Base-by-base conservation (phyloP, 2,329 filamentous ascomycete species). In the Keithomyces neogunnii region DNA sequence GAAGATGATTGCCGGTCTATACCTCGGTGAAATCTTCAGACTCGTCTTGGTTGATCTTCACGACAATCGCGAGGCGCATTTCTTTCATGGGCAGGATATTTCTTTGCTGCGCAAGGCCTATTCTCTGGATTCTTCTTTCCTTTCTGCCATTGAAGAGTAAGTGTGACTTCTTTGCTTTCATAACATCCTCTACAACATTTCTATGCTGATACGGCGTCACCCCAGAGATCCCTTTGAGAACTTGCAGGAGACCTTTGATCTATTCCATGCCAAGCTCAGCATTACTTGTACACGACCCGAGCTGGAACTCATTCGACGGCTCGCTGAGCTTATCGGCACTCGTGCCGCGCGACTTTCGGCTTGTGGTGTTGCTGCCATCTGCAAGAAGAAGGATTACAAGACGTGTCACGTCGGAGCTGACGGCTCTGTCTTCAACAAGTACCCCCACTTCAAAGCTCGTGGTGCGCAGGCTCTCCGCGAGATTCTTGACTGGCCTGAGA, bases 361-460 rank as follows among this genome's bases (percentile, higher is more conserved):
- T 30, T 97, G 93, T 64, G 93, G 93, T 71, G 89, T 99, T 50
- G 90, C 92, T 10, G 93, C 92, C 53, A 96, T 99, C 64, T 90
- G 88, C 80, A 95, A 86, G 74, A 97, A 97, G 84, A 97, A 96
- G 81, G 80, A 82, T 59, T 92, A 91, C 70, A 73, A 86, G 64
- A 79, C 81, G 38, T 95, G 89, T 74, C 93, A 97, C 69, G 93
- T 99, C 42, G 93, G 93, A 62, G 93, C 93, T 48, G 93, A 99
- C 66, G 93, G 93, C 38, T 95, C 89, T 19, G 92, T 99, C 50
- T 99, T 99, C 76, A 96, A 96, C 79, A 97, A 97, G 70, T 99
- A 99, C 73, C 93, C 93, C 10, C 88, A 96, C 73, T 99, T 99
- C 81, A 96, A 96, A 78, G 82, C 84, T 52, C 86, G 93, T 50